Conservation (phyloP, 192 early-diverging fungal genomes). For the Dissophora globulifera region DNA sequence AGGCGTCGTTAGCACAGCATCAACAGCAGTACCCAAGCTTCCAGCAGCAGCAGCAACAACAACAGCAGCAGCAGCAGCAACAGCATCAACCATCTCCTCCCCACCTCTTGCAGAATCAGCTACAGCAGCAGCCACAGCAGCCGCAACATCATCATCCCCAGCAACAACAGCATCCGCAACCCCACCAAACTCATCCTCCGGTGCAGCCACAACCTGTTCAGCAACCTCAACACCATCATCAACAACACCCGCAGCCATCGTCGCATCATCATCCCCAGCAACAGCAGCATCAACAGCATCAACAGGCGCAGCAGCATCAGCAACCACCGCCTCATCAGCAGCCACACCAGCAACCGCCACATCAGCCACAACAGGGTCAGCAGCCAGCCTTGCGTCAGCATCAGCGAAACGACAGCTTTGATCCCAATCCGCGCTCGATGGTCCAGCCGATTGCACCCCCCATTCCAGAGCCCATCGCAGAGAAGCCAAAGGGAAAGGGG, state of each 20-base stretch:
- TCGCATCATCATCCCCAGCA: constrained; percentile 9
- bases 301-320: constrained; percentile 9
- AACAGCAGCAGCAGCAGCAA: constrained; percentile 10
- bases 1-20: constrained; percentile 34
- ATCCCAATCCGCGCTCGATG: not conserved
- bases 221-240: constrained; percentile 8
- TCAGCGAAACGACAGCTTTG: constrained; percentile 34
- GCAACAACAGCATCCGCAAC: constrained; percentile 16
- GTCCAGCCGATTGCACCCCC: constrained; percentile 17
- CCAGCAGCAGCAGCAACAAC: constrained; percentile 30
- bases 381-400: constrained; percentile 24
- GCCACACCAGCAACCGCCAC: constrained; percentile 18
- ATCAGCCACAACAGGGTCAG: constrained; percentile 27
- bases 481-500: constrained; percentile 31
- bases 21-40: constrained; percentile 52
- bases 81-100: constrained; percentile 13
- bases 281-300: constrained; percentile 15
- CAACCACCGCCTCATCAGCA: constrained; percentile 9
- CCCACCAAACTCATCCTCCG: constrained; percentile 15
- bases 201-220: constrained; percentile 5
- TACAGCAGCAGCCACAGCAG: constrained; percentile 12
- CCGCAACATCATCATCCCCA: constrained; percentile 9
- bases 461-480: constrained; percentile 2
- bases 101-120: constrained; percentile 17
- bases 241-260: constrained; percentile 14